Percentiles rank a stretch among this genome's conserved stretches.
Evolutionary conservation across 371 early-diverging fungal species (phyloP).

Genomic region (Mycotypha africana): DNA sequence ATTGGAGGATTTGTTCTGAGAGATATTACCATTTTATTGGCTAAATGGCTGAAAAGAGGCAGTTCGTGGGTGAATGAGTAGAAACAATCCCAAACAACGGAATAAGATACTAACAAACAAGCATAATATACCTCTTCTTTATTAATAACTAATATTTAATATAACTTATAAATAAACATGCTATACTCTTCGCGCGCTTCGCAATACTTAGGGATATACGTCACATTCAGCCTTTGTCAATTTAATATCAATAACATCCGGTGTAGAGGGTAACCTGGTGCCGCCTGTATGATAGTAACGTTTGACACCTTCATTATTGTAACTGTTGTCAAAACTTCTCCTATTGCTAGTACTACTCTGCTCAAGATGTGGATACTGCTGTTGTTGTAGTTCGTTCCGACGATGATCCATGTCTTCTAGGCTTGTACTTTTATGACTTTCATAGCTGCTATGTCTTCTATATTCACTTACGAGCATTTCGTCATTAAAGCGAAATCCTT

Average conservation of each 20-base stretch:
- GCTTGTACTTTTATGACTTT: constrained; percentile 19
- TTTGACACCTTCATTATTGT: not conserved
- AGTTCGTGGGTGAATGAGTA: constrained; percentile 46
- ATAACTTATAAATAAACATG: too few relatives aligned
- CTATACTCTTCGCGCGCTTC: too few relatives aligned
- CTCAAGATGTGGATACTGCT: too few relatives aligned
- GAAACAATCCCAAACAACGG: not conserved
- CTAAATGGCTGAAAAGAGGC: constrained; percentile 49
- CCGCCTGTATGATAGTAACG: too few relatives aligned
- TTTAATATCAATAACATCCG: constrained; percentile 17
- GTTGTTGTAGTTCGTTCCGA: not conserved
- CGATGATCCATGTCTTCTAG: constrained; percentile 7
- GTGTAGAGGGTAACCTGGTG: too few relatives aligned
- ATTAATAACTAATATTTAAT: constrained; percentile 5
- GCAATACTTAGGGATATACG: constrained; percentile 17
- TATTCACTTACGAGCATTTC: constrained; percentile 19
- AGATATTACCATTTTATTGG: constrained; percentile 40
- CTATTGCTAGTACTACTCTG: too few relatives aligned
- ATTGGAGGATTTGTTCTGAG: constrained; percentile 43
- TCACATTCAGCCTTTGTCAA: constrained; percentile 21
- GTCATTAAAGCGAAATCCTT: constrained; percentile 26
- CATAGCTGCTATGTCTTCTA: constrained; percentile 16
- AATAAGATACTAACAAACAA: constrained; percentile 2
- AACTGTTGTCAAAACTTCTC: not conserved
- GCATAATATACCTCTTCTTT: constrained; percentile 1